A percentile compares a stretch with the other conserved stretches of the same genome.
Evolutionary conservation across 1,284 basidiomycete species (phyloP).

Genomic region (Grifola frondosa): DNA sequence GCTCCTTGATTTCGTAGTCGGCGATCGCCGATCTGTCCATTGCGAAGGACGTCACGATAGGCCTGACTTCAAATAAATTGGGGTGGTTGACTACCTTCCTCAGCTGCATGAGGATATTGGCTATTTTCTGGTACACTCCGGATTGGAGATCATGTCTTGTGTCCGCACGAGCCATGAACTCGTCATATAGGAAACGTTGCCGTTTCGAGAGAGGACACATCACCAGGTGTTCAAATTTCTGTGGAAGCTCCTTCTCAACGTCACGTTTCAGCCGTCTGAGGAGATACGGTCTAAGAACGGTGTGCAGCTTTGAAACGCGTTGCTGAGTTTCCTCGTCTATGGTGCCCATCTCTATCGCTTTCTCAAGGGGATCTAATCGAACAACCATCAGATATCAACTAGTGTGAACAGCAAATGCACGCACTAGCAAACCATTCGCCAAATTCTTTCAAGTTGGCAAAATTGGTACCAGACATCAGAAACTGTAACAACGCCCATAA

Average conservation of each 20-base stretch:
- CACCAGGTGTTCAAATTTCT: constrained; percentile 93
- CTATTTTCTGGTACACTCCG: constrained; percentile 88
- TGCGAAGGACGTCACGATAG: constrained; percentile 90
- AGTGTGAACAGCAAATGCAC: constrained; percentile 28
- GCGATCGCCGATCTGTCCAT: constrained; percentile 80
- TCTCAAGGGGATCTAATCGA: constrained; percentile 81
- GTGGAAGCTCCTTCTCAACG: constrained; percentile 94
- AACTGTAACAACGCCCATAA: constrained; percentile 96
- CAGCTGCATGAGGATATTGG: constrained; percentile 97
- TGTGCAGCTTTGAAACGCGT: constrained; percentile 89
- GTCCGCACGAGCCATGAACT: constrained; percentile 93
- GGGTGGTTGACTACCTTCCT: constrained; percentile 96
- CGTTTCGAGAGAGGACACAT: constrained; percentile 92
- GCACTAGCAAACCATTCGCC: constrained; percentile 95
- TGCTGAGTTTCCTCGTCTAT: constrained; percentile 85
- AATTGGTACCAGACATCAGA: constrained; percentile 91
- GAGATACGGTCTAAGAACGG: constrained; percentile 90
- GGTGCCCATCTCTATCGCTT: constrained; percentile 88
- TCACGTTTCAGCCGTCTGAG: constrained; percentile 93
- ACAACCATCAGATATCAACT: constrained; percentile 7
- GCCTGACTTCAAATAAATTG: constrained; percentile 92
- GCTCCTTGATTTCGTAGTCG: constrained; percentile 86
- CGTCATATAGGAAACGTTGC: constrained; percentile 96
- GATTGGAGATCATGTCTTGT: constrained; percentile 86
- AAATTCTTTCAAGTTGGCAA: constrained; percentile 93